Evolutionary conservation across 495 filamentous ascomycete genomes (phyloP), one percentile per base, ranked within the genome.

Genomic region (Polyplosphaeria fusca): DNA sequence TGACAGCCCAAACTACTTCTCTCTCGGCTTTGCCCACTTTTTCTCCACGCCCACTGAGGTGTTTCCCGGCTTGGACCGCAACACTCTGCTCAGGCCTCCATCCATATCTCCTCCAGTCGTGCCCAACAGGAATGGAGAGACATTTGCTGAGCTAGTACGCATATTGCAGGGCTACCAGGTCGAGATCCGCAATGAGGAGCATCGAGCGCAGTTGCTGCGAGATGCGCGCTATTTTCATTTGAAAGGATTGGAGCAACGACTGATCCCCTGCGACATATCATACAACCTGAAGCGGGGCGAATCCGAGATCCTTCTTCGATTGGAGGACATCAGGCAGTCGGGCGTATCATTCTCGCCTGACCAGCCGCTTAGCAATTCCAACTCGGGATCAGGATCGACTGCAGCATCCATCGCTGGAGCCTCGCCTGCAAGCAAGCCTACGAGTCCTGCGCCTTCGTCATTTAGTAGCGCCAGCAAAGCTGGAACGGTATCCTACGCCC

Each of bases 171-270:
- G 92, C n/a, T 98, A 98, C 67, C 85, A 88, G 0, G 68, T 96
- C 0, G 74, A 82, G 19, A 90, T 98, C 60, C 79, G 83, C 37
- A 78, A 86, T 62, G 86, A 88, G 40, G 79, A 80, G 1, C 92
- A 98, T 67, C 86, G 92, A 12, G 78, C 79, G 5, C 82, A 86
- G 50, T 79, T 98, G 0, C 75, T 98, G 0, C 79, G 87, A 16
- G 92, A 98, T 69, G 94, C 88, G 67, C 84, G 87, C 35, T 98
- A 96, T 62, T 96, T 91, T 70, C 87, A 95, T 66, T 84, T 98
- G 47, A 90, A 90, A 61, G 90, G 90, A 0, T 69, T 96, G 0
- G 93, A 96, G 70, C 92, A 98, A 70, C 83, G 82, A 50, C 73
- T 98, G 11, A 89, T 96, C 37, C 81, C 87, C 0, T 86, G 91